Percentiles rank a stretch among this genome's conserved stretches.
Conservation (phyloP, 305 asterid genomes). For the Rubia tinctorum region DNA sequence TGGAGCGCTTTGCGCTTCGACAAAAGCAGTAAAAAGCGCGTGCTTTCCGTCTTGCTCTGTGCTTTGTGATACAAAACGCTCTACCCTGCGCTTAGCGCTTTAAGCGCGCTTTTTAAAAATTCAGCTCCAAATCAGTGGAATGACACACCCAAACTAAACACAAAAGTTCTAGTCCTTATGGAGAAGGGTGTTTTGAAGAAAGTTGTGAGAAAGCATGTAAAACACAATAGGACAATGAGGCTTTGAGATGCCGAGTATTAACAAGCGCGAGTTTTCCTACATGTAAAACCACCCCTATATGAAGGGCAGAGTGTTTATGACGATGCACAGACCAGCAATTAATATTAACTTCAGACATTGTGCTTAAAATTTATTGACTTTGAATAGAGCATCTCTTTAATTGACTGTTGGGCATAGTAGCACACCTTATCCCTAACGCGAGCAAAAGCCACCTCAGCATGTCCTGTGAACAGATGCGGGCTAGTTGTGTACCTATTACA, state of each 20-base stretch:
- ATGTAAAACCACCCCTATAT: too few relatives aligned
- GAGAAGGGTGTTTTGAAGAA: neutral
- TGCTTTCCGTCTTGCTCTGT: too few relatives aligned
- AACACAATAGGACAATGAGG: neutral
- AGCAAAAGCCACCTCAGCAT: constrained; percentile 79
- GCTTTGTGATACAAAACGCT: too few relatives aligned
- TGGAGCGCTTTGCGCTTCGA: too few relatives aligned
- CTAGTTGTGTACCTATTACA: constrained; percentile 87
- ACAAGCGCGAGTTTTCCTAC: too few relatives aligned
- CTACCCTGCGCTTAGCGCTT: too few relatives aligned
- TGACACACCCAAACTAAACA: too few relatives aligned
- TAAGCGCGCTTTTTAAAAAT: too few relatives aligned
- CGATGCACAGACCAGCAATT: neutral
- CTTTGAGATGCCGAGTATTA: neutral
- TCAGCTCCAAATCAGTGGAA: too few relatives aligned
- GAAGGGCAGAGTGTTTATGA: too few relatives aligned
- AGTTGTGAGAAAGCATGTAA: neutral
- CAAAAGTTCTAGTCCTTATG: neutral
- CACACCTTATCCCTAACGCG: constrained; percentile 80
- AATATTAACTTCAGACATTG: neutral
- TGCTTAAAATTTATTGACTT: neutral
- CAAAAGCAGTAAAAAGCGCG: too few relatives aligned
- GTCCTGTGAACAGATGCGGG: constrained; percentile 89
- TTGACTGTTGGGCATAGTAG: constrained; percentile 19
- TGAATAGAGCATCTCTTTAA: constrained; percentile 5